Percentiles rank a stretch among this genome's conserved stretches.
Evolutionary conservation across 1,284 basidiomycete genomes (phyloP).

Genomic region (Ceraceosorus guamensis): DNA sequence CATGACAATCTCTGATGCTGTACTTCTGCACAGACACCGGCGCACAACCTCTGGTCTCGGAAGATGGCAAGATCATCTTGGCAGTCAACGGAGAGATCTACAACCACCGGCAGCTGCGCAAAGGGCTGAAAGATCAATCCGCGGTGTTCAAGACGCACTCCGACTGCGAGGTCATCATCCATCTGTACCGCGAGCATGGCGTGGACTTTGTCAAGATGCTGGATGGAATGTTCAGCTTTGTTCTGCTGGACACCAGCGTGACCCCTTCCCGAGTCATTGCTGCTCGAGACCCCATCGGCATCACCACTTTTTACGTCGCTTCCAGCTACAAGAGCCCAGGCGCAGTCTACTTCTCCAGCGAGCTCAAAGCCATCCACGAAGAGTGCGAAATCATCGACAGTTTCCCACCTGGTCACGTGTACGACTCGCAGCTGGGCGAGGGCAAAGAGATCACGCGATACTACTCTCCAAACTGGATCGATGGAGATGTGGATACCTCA

Average conservation of each 20-base stretch:
- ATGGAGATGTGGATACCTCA: constrained; percentile 51
- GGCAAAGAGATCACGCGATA: constrained; percentile 48
- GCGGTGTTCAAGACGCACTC: constrained; percentile 93
- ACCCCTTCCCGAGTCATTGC: constrained; percentile 84
- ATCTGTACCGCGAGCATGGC: constrained; percentile 49
- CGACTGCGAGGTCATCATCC: constrained; percentile 93
- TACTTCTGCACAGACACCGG: constrained; percentile 66
- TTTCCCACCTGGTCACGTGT: constrained; percentile 92
- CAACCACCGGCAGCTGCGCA: constrained; percentile 82
- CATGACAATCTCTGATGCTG: background rate
- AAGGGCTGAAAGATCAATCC: constrained; percentile 56
- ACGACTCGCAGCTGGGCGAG: constrained; percentile 42
- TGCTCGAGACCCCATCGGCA: constrained; percentile 93
- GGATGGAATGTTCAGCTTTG: constrained; percentile 99
- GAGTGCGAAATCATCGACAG: constrained; percentile 91
- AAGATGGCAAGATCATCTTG: constrained; percentile 76
- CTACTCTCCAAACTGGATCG: constrained; percentile 48
- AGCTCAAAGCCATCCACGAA: constrained; percentile 84
- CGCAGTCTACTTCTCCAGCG: constrained; percentile 84
- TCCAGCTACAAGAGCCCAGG: constrained; percentile 78
- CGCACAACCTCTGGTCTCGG: constrained; percentile 85
- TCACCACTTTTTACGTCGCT: constrained; percentile 96
- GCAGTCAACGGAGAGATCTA: constrained; percentile 99
- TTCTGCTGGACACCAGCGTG: constrained; percentile 85
- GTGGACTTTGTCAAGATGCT: constrained; percentile 54